phyloP scores from a whole-genome alignment of 257 asterid genomes.

The Ophiorrhiza pumila region DNA sequence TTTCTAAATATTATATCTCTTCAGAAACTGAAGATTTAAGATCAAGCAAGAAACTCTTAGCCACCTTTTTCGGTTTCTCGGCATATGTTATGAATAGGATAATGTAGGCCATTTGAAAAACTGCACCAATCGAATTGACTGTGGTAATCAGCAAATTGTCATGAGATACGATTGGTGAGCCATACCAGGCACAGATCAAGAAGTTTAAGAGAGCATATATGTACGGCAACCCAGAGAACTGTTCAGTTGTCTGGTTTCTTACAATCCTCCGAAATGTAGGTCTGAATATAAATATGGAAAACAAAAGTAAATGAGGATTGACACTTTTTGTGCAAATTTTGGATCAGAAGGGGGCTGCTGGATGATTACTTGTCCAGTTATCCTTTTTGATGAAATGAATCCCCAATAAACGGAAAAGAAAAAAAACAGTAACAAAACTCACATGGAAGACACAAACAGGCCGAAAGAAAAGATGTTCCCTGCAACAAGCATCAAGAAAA shows the following conservation, averaged over 20 bases:
- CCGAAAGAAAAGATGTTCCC: constrained; percentile 67
- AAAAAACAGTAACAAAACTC: constrained; percentile 24
- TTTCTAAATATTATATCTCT: background rate
- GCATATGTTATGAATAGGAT: constrained; percentile 43
- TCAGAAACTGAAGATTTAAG: background rate
- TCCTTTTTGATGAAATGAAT: background rate
- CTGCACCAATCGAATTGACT: constrained; percentile 54
- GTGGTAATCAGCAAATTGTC: constrained; percentile 52
- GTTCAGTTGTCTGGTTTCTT: constrained; percentile 56
- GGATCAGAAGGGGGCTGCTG: background rate
- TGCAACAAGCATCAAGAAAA: constrained; percentile 31
- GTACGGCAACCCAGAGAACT: constrained; percentile 58
- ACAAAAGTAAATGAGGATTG: background rate
- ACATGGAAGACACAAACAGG: constrained; percentile 64
- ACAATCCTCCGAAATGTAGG: constrained; percentile 61
- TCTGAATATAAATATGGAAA: constrained; percentile 29
- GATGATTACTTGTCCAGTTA: background rate
- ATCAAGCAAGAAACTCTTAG: background rate
- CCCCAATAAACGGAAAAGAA: background rate
- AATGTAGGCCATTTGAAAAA: constrained; percentile 48
- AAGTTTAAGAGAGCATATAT: constrained; percentile 60
- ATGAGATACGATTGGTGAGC: constrained; percentile 53
- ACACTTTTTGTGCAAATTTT: background rate
- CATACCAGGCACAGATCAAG: constrained; percentile 70
- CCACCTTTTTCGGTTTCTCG: constrained; percentile 43